Base-by-base conservation (phyloP, 78 protist genomes). In the Dictyostelium citrinum region DNA sequence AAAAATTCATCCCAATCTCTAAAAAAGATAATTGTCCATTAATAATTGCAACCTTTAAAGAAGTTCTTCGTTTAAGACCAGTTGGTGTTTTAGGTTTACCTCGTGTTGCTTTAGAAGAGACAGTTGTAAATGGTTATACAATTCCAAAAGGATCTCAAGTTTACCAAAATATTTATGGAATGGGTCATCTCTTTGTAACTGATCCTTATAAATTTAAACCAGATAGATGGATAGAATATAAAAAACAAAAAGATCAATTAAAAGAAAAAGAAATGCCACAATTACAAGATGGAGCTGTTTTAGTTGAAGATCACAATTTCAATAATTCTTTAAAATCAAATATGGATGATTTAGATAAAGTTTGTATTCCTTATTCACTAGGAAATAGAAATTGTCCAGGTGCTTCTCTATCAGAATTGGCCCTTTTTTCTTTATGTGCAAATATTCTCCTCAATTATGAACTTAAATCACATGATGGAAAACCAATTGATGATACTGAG, bases 21-120 rank as follows among this genome's bases (percentile, higher is more conserved):
- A 37, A 74, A 20, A 74, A 49, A 74, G 31, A 74, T 5, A n/a
- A 74, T 27, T 74, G 80, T 37, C 46, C 39, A 39, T 74, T 22
- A 8, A 39, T 74, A 27, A 7, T 17, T 5, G 5, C 82, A 8
- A 24, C 46, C 9, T 43, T 76, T 27, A 76, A 76, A 76, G 82
- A 68, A 68, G 8, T 68, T 0, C 33, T 85, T 49, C 77, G 91
- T 35, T 33, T 72, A 5, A 67, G 43, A 51, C 82, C 83, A 75
- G 29, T 76, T 39, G 91, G 61, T 9, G 82, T 82, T 60, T 24
- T 85, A 11, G 82, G 83, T 20, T 22, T 85, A 2, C 91, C 91
- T 5, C 17, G 91, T n/a, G 37, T 43, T 27, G 75, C 91, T 22
- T 37, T 37, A 43, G 78, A 76, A 45, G 51, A 49, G 6, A 68